A percentile compares a stretch with the other conserved stretches of the same genome.
These are phyloP conservation scores for Tolypocladium amazonense DNA, from an alignment of 2,329 filamentous ascomycete species.

Conservation along the genomic window DNA sequence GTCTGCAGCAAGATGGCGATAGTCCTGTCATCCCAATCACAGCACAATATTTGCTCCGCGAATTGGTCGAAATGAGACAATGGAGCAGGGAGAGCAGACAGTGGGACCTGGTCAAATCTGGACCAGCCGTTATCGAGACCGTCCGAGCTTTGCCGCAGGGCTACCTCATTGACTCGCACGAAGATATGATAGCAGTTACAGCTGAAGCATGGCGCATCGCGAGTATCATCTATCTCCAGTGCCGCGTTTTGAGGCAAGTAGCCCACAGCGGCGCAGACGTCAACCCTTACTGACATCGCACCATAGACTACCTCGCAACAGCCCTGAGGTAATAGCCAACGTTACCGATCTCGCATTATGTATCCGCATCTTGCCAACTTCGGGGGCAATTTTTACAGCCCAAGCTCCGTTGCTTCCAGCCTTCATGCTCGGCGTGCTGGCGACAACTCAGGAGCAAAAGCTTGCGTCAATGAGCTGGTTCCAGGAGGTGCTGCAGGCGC, in stretches of 20 bases:
- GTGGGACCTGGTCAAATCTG: slow-evolving; percentile 10
- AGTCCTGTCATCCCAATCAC: slow-evolving; percentile 20
- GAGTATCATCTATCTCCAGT: slow-evolving; percentile 27
- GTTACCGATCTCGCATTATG: slow-evolving; percentile 22
- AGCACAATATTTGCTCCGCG: slow-evolving; percentile 14
- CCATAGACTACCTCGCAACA: slow-evolving; percentile 23
- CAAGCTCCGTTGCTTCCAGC: slow-evolving; percentile 30
- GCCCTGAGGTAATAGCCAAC: slow-evolving; percentile 21
- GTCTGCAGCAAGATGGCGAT: slow-evolving; percentile 21
- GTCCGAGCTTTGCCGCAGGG: slow-evolving; percentile 13
- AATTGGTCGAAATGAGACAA: slow-evolving; percentile 21
- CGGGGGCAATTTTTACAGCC: slow-evolving; percentile 27
- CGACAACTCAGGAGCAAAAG: slow-evolving; percentile 16
- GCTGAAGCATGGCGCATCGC: slow-evolving; percentile 30
- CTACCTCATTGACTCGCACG: slow-evolving; percentile 15
- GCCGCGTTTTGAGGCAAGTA: slow-evolving; percentile 24
- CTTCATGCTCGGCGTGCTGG: slow-evolving; percentile 26
- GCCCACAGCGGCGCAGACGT: background rate
- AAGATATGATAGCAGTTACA: slow-evolving; percentile 27
- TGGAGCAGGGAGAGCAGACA: slow-evolving; percentile 21
- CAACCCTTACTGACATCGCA: background rate
- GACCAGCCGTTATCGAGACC: slow-evolving; percentile 14
- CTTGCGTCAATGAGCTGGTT: slow-evolving; percentile 23
- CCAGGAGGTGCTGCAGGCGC: slow-evolving; percentile 21
- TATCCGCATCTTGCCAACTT: slow-evolving; percentile 29